Percentiles rank a stretch among this genome's conserved stretches.
These are phyloP conservation scores for Calamus simplicifolius DNA, from an alignment of 176 grass and related monocot genomes.

Conservation along the genomic window DNA sequence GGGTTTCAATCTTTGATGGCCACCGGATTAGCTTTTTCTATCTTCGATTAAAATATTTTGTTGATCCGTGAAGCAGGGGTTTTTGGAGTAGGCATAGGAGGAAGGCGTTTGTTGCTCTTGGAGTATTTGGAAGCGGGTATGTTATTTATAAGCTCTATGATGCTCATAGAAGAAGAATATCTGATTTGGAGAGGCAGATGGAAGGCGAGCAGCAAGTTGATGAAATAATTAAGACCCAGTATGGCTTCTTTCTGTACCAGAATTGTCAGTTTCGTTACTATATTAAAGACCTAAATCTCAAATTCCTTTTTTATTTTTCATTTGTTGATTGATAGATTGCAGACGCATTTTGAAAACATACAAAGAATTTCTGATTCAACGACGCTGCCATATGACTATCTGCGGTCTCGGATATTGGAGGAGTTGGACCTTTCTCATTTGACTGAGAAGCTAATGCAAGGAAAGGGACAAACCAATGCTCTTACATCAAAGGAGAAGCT, in stretches of 20 bases:
- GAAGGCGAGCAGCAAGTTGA: constrained; percentile 26
- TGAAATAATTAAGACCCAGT: constrained; percentile 39
- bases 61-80: constrained; percentile 13
- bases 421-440: constrained; percentile 70
- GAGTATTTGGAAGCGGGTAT: constrained; percentile 32
- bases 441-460: constrained; percentile 68
- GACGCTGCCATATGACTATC: constrained; percentile 72
- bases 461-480: constrained; percentile 49
- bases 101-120: constrained; percentile 28
- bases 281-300: too few relatives aligned
- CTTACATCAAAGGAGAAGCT: constrained; percentile 54
- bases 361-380: constrained; percentile 75
- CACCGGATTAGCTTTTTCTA: too few relatives aligned
- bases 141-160: constrained; percentile 37
- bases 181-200: constrained; percentile 16
- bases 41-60: too few relatives aligned
- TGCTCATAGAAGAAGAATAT: constrained; percentile 23
- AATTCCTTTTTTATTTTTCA: too few relatives aligned
- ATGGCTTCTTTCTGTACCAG: not conserved
- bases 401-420: constrained; percentile 50
- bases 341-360: constrained; percentile 78
- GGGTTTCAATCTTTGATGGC: too few relatives aligned
- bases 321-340: constrained; percentile 34
- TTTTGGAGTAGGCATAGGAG: constrained; percentile 40
- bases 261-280: too few relatives aligned